A percentile compares a stretch with the other conserved stretches of the same genome.
Conservation (phyloP, 169 alveolate species). For the Plasmodium coatneyi region DNA sequence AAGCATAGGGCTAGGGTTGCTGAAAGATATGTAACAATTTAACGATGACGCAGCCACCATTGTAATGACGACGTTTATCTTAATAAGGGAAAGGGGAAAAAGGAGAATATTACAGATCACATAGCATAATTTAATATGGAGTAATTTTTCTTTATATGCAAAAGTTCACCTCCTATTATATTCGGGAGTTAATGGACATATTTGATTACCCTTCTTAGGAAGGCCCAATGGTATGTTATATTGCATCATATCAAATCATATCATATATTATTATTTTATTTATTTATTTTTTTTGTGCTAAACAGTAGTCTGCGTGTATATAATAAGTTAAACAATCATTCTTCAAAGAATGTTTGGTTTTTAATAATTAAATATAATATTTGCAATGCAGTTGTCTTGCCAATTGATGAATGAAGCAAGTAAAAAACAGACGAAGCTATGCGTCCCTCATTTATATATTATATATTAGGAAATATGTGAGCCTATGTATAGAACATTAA, state of each 20-base stretch:
- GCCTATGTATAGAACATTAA: neutral
- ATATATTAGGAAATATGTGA: neutral
- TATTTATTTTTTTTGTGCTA: neutral
- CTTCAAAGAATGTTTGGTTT: neutral
- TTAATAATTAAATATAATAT: neutral
- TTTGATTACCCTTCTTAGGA: neutral
- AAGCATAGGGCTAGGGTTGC: neutral
- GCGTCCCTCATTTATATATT: neutral
- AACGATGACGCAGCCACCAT: neutral
- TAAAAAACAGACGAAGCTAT: neutral
- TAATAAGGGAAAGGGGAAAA: neutral
- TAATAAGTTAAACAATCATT: neutral
- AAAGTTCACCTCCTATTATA: neutral
- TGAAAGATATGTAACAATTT: neutral
- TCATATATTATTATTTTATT: neutral
- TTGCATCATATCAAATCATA: neutral
- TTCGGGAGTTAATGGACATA: neutral
- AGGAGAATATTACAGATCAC: neutral
- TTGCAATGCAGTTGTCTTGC: neutral
- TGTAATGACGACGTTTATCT: neutral
- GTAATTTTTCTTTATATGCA: neutral
- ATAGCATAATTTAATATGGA: neutral
- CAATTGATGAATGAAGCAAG: neutral
- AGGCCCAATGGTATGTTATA: neutral
- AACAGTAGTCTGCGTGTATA: neutral